Evolutionary conservation across 2,329 filamentous ascomycete species (phyloP).

Genomic region (Diplocarpon rosae): DNA sequence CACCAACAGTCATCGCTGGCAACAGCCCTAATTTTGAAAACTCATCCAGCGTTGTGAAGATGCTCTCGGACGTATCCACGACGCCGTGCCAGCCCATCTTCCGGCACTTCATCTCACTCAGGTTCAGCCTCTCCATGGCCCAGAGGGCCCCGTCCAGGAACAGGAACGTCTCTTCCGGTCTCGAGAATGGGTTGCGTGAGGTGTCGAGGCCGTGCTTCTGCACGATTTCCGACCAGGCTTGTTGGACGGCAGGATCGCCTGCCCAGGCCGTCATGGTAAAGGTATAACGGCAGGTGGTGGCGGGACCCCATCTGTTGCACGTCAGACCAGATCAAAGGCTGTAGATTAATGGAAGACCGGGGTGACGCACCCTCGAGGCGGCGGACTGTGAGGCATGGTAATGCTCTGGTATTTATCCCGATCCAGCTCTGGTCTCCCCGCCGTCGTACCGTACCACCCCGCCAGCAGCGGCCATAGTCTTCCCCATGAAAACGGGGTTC

Average conservation of each 20-base stretch:
- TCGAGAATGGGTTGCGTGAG: background rate
- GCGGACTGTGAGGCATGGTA: background rate
- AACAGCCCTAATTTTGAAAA: background rate
- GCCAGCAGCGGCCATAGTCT: constrained; percentile 37
- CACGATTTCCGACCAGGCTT: constrained; percentile 36
- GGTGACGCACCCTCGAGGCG: background rate
- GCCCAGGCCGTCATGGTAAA: constrained; percentile 38
- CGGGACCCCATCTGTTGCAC: constrained; percentile 32
- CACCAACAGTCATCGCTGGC: too few species aligned
- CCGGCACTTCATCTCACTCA: background rate
- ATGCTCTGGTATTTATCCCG: background rate
- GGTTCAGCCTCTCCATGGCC: background rate
- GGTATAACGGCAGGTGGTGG: constrained; percentile 28
- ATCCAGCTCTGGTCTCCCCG: constrained; percentile 7
- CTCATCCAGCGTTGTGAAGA: background rate
- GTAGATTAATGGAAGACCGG: background rate
- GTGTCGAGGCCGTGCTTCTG: constrained; percentile 29
- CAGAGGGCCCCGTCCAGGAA: background rate
- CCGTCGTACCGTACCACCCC: constrained; percentile 29
- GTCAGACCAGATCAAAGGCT: background rate
- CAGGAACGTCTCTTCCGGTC: background rate
- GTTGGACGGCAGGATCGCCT: constrained; percentile 31
- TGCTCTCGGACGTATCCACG: background rate
- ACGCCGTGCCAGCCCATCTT: background rate
- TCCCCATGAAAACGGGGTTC: constrained; percentile 35